Evolutionary conservation across 169 alveolate genomes (phyloP).

Genomic region (Eimeria maxima): DNA sequence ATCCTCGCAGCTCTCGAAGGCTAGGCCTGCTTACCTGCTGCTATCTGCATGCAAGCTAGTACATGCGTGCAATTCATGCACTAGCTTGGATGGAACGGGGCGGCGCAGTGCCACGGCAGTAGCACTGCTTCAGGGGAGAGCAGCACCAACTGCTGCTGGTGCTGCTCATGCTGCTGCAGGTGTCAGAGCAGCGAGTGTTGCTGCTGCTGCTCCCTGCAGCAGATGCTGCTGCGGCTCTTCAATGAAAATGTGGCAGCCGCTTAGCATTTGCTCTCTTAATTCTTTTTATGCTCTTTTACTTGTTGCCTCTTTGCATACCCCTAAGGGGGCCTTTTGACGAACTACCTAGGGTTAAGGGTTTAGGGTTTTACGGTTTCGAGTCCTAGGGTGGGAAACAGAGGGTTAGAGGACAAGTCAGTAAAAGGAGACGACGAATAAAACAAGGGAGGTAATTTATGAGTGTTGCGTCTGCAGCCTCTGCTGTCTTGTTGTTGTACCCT

Average conservation of each 20-base stretch:
- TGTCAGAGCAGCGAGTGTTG: not conserved
- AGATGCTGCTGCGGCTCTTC: not conserved
- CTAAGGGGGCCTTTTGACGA: not conserved
- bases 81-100: too few species aligned
- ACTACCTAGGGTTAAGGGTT: not conserved
- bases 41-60: not conserved
- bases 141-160: not conserved
- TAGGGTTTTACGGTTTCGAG: not conserved
- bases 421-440: too few species aligned
- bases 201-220: not conserved
- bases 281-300: not conserved
- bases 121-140: not conserved
- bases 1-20: slow-evolving; percentile 44
- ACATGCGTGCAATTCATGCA: too few species aligned
- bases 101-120: not conserved
- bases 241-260: too few species aligned
- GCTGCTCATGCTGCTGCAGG: not conserved
- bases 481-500: too few species aligned
- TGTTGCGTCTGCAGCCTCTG: too few species aligned
- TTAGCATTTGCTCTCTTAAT: too few species aligned
- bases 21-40: not conserved
- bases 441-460: too few species aligned
- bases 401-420: too few species aligned
- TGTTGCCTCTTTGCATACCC: not conserved
- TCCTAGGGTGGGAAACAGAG: too few species aligned